Percentiles rank a stretch among this genome's conserved stretches.
These are phyloP conservation scores for Sphagnum fallax DNA, from an alignment of 228 moss, liverwort and hornwort genomes.

Conservation along the genomic window DNA sequence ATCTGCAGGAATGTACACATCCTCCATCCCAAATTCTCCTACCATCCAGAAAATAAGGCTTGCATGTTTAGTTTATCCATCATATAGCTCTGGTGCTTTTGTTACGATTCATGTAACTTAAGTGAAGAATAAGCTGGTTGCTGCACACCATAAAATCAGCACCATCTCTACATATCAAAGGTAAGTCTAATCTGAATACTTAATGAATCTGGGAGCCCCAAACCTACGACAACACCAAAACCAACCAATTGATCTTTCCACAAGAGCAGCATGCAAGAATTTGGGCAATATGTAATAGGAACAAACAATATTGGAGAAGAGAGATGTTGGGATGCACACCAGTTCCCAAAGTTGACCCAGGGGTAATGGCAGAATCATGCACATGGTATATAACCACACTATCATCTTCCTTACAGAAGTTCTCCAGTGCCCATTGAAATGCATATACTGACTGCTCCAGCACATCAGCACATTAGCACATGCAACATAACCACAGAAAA, in stretches of 20 bases:
- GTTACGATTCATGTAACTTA: background rate
- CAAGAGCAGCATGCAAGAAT: too few relatives aligned
- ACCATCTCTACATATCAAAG: background rate
- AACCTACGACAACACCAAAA: background rate
- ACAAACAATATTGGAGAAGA: too few relatives aligned
- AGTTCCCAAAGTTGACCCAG: conserved; percentile 52
- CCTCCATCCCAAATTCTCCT: conserved; percentile 95
- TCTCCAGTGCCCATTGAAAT: conserved; percentile 80
- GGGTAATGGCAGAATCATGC: conserved; percentile 56
- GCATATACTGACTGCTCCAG: conserved; percentile 63
- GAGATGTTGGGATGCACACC: conserved; percentile 24
- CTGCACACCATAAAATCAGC: background rate
- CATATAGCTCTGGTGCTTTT: background rate
- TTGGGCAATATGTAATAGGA: too few relatives aligned
- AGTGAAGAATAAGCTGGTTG: too few relatives aligned
- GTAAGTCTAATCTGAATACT: background rate
- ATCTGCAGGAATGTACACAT: conserved; percentile 61
- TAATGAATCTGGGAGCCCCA: background rate
- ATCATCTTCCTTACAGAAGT: conserved; percentile 62
- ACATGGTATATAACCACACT: conserved; percentile 74
- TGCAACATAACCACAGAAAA: background rate
- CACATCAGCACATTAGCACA: background rate
- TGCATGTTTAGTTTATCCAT: background rate
- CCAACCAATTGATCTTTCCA: background rate
- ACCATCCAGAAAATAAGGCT: conserved; percentile 4